Percentiles rank a stretch among this genome's conserved stretches.
Conservation (phyloP, 2,329 filamentous ascomycete genomes). For the Aspergillus pseudoterreus region DNA sequence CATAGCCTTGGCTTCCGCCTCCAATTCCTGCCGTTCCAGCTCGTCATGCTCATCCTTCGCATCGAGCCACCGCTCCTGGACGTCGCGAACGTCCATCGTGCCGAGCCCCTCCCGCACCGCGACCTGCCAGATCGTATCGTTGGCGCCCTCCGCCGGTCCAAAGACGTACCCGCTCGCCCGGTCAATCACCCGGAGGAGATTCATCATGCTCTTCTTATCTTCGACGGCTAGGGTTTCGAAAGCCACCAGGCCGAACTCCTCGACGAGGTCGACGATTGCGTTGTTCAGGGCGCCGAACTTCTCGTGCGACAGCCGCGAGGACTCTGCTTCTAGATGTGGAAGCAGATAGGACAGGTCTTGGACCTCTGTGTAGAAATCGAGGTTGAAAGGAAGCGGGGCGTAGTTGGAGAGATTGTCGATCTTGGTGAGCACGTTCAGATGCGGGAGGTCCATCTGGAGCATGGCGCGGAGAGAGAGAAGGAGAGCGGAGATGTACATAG, state of each 20-base stretch:
- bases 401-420: constrained; percentile 91
- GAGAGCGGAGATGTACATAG: constrained; percentile 90
- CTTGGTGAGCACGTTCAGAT: constrained; percentile 94
- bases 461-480: constrained; percentile 91
- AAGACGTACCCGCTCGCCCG: constrained; percentile 91
- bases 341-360: constrained; percentile 85
- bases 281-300: constrained; percentile 85
- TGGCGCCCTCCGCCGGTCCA: constrained; percentile 82
- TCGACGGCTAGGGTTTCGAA: constrained; percentile 95
- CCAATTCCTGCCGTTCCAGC: constrained; percentile 68
- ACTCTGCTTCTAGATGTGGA: constrained; percentile 75
- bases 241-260: constrained; percentile 82
- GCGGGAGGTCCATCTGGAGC: constrained; percentile 96
- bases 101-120: constrained; percentile 72
- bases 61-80: constrained; percentile 96
- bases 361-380: constrained; percentile 96
- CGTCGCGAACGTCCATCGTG: constrained; percentile 77
- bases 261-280: constrained; percentile 80
- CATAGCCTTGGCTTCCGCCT: constrained; percentile 64
- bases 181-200: constrained; percentile 82
- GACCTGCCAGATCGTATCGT: constrained; percentile 96
- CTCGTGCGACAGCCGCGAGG: constrained; percentile 61
- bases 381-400: constrained; percentile 83
- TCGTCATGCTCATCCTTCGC: constrained; percentile 83
- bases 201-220: constrained; percentile 96